Base-by-base conservation (phyloP, 352 stramenopile genomes). In the Phytopythium sindhum region DNA sequence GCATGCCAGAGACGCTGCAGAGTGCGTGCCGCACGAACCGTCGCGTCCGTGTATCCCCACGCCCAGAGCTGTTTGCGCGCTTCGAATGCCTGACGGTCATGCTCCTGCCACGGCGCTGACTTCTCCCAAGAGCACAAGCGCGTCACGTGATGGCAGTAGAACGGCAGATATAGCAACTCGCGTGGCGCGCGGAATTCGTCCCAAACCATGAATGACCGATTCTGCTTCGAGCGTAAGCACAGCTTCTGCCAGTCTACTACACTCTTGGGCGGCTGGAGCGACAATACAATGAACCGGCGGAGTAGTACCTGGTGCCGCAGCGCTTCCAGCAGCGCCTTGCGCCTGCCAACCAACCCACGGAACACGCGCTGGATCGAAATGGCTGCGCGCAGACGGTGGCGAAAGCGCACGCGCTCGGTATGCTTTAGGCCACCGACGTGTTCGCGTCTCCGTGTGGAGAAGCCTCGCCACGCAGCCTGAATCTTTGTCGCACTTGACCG, bases 101-200 rank as follows among this genome's bases (percentile, higher is more conserved):
- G 51, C 2, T 61, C 61, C 23, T 70, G 37, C 86, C 86, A 95
- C 28, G 79, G 65, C 10, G 63, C 65, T n/a, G 87, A 75, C 60
- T 91, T 80, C 48, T 83, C 57, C 87, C 87, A 96, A 15, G 70
- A 72, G 51, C 86, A 95, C 9, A 65, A 57, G 11, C 70, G 65
- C n/a, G 87, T 96, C 41, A 88, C 70, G 14, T 80, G 73, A 45
- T 96, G 81, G 57, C 75, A 83, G 64, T 94, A 96, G 48, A 96
- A 94, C 10, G 66, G 66, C 6, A 92, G 75, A 5, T 70, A 63
- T 5, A 75, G 74, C 39, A 89, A 88, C 17, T 80, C 74, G 23
- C 51, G 24, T 6, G 55, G 68, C 0, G 80, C 66, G 41, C 87
- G 70, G 65, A 93, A 77, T 55, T 93, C 86, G 53, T 93, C 76